Conservation (phyloP, 768 basidiomycete genomes). For the Tulasnella sp. region DNA sequence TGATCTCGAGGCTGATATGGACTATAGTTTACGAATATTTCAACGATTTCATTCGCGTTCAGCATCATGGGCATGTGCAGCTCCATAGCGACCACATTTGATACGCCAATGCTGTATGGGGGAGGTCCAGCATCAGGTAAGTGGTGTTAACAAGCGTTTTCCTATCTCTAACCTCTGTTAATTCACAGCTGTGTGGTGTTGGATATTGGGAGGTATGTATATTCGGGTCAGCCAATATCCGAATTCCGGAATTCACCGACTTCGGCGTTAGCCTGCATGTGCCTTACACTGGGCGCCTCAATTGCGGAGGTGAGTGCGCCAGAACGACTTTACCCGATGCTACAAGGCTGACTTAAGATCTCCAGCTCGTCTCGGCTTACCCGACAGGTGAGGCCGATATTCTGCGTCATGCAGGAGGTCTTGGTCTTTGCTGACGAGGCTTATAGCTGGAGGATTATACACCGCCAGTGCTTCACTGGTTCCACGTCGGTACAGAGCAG, state of each 20-base stretch:
- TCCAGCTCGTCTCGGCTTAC: slow-evolving; percentile 19
- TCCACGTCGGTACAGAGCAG: slow-evolving; percentile 16
- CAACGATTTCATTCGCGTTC: slow-evolving; percentile 19
- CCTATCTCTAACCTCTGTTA: no score
- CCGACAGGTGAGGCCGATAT: slow-evolving; percentile 18
- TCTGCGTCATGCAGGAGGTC: not conserved
- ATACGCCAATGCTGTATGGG: slow-evolving; percentile 15
- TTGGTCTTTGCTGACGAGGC: not conserved
- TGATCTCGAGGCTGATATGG: not conserved
- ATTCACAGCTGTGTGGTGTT: slow-evolving; percentile 18
- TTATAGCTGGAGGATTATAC: slow-evolving; percentile 21
- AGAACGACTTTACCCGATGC: not conserved
- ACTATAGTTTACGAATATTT: slow-evolving; percentile 16
- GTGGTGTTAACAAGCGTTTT: no score
- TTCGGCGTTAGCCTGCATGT: slow-evolving; percentile 19
- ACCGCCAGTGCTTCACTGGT: slow-evolving; percentile 20
- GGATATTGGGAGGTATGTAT: slow-evolving; percentile 12
- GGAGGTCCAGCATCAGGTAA: slow-evolving; percentile 5
- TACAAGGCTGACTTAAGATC: not conserved
- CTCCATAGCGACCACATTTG: slow-evolving; percentile 18
- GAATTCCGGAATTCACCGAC: not conserved
- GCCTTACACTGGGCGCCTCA: slow-evolving; percentile 23
- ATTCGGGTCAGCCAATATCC: not conserved
- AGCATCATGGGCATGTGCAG: slow-evolving; percentile 20
- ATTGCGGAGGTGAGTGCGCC: slow-evolving; percentile 23